Conservation (phyloP, 306 rosid species). For the Mucuna pruriens region DNA sequence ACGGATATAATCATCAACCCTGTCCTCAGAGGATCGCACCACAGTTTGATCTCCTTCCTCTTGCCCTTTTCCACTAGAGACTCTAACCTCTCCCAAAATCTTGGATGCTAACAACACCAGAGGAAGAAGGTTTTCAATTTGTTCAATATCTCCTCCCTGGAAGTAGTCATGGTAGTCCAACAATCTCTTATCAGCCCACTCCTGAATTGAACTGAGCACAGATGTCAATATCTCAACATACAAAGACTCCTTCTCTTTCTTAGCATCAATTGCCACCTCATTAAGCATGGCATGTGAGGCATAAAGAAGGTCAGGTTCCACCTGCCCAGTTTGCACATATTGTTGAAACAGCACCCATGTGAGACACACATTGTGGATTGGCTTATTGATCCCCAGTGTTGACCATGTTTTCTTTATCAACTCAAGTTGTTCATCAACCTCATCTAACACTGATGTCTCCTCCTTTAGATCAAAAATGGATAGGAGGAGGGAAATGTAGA, state of each 20-base stretch:
- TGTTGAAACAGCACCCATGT: constrained; percentile 83
- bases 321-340: constrained; percentile 64
- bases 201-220: constrained; percentile 61
- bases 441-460: constrained; percentile 80
- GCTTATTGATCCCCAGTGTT: constrained; percentile 70
- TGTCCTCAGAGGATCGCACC: constrained; percentile 55
- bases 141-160: constrained; percentile 54
- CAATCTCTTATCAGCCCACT: constrained; percentile 81
- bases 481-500: constrained; percentile 72
- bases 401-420: constrained; percentile 93
- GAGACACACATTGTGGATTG: constrained; percentile 72
- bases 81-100: constrained; percentile 55
- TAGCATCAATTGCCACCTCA: constrained; percentile 74
- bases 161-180: constrained; percentile 73
- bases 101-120: constrained; percentile 63
- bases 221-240: constrained; percentile 62
- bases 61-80: constrained; percentile 47
- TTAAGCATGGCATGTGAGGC: constrained; percentile 77
- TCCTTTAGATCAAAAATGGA: constrained; percentile 72
- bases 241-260: constrained; percentile 57
- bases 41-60: constrained; percentile 41
- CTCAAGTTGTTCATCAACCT: constrained; percentile 86
- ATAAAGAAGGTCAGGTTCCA: constrained; percentile 75
- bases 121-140: constrained; percentile 84
- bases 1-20: constrained; percentile 67